A percentile compares a stretch with the other conserved stretches of the same genome.
These are phyloP conservation scores for Saposhnikovia divaricata DNA, from an alignment of 129 eudicot species.

Conservation along the genomic window DNA sequence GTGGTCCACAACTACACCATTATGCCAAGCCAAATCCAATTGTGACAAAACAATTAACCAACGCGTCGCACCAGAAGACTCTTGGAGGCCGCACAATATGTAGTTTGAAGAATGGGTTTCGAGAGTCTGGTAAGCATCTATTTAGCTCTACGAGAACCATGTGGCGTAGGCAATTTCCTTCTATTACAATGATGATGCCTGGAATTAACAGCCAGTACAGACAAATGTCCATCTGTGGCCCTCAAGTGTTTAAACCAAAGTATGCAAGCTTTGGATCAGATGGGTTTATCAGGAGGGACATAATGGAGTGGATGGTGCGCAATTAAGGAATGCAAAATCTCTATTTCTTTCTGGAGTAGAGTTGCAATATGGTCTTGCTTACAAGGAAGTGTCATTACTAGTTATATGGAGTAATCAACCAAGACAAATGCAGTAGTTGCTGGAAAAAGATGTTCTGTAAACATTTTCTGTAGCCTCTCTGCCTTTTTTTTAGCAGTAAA, in stretches of 20 bases:
- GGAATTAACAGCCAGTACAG: conserved; percentile 46
- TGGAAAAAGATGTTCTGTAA: no score
- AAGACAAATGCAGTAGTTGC: not conserved
- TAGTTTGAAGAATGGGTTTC: conserved; percentile 18
- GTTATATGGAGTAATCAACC: not conserved
- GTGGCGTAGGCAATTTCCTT: conserved; percentile 41
- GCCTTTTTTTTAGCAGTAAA: not conserved
- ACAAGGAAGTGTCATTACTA: not conserved
- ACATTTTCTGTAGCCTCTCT: not conserved
- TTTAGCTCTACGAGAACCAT: conserved; percentile 41
- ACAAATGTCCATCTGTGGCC: conserved; percentile 17
- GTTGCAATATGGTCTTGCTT: not conserved
- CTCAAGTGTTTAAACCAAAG: conserved; percentile 21
- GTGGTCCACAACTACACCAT: conserved; percentile 31
- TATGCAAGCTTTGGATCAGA: conserved; percentile 28
- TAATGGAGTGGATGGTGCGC: conserved; percentile 62
- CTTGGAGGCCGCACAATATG: conserved; percentile 19
- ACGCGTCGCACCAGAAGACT: conserved; percentile 26
- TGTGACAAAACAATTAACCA: conserved; percentile 22
- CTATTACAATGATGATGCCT: conserved; percentile 32
- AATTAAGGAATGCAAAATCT: conserved; percentile 9
- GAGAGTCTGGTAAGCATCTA: conserved; percentile 41
- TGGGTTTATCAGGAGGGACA: conserved; percentile 58
- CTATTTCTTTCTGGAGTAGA: not conserved
- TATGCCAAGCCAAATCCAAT: conserved; percentile 17